Base-by-base conservation (phyloP, 345 rosid genomes). In the Gynandropsis gynandra region DNA sequence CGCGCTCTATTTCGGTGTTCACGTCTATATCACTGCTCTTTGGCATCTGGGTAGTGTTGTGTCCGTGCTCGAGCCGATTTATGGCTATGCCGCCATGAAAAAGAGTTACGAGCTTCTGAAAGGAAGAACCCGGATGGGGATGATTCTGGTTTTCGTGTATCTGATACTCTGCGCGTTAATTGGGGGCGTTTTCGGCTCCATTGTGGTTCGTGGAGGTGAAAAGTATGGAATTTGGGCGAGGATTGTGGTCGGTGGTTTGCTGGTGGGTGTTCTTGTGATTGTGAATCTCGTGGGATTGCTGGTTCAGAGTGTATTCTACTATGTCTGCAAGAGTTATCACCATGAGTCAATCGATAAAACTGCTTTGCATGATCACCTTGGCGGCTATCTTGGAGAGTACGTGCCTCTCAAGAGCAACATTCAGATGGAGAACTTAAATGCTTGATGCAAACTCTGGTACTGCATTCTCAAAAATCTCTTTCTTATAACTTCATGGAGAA, bases 41-140 rank as follows among this genome's bases (percentile, higher is more conserved):
- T 90, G 96, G 96, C 98, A 90, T 72, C 67, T 90, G 72, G 98
- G 95, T 32, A 90, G 98, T 42, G 96, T 90, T 14, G 83, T 82
- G 10, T 90, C 96, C 40, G 98, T 90, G 52, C 83, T 90, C 4
- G 98, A 87, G 53, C 89, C 92, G 0, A 12, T 90, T 31, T 82
- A 84, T n/a, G 71, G 71, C 15, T 53, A 84, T 15, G 76, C 78
- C 1, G 98, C 98, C 0, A 79, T 87, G 98, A 84, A 63, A 74
- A 90, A 84, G 83, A 87, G 98, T 60, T 87, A 82, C 9, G 95
- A 84, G 62, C 60, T 90, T 73, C 69, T 90, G 31, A 74, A 80
- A 58, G 96, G 98, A 29, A 84, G 68, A 75, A 67, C 70, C 16
- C 52, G 54, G 50, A 68, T 78, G 74, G 95, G 92, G 0, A 74